Percentiles rank a stretch among this genome's conserved stretches.
phyloP scores from a whole-genome alignment of 1,284 basidiomycete species.

The Naganishia sp. region DNA sequence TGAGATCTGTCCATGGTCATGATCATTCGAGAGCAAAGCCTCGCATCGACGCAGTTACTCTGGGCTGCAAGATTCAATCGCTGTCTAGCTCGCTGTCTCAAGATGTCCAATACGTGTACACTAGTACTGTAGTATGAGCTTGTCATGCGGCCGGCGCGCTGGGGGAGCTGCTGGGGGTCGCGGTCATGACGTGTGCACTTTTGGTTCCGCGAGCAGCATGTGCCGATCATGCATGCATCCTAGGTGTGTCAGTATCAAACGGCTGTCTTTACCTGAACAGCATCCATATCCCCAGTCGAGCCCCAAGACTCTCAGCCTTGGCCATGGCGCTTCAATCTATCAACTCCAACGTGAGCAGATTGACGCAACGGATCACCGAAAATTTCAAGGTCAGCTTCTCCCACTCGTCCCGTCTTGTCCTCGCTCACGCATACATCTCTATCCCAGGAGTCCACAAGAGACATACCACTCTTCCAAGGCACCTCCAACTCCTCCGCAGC shows the following conservation, averaged over 20 bases:
- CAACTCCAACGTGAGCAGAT: slow-evolving; percentile 43
- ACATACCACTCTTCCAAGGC: slow-evolving; percentile 49
- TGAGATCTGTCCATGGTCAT: no score
- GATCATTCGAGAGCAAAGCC: no score
- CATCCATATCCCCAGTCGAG: no score
- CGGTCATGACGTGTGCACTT: slow-evolving; percentile 18
- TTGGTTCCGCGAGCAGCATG: slow-evolving; percentile 1
- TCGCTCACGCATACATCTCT: slow-evolving; percentile 1
- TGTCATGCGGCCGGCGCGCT: no score
- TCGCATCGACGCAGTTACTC: neutral
- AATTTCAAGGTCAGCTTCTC: slow-evolving; percentile 48
- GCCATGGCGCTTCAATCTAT: slow-evolving; percentile 42
- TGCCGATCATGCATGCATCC: no score
- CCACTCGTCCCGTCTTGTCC: neutral
- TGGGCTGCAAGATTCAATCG: neutral
- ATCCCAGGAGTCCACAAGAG: slow-evolving; percentile 51
- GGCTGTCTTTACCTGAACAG: no score
- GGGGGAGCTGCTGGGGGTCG: no score
- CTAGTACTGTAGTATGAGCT: no score
- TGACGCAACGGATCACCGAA: slow-evolving; percentile 54
- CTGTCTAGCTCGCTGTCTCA: no score
- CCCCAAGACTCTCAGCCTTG: no score
- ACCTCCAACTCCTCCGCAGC: slow-evolving; percentile 41
- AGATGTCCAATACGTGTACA: no score
- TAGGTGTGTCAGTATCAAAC: neutral